A percentile compares a stretch with the other conserved stretches of the same genome.
Evolutionary conservation across 345 rosid genomes (phyloP).

Genomic region (Chamaenerion angustifolium): DNA sequence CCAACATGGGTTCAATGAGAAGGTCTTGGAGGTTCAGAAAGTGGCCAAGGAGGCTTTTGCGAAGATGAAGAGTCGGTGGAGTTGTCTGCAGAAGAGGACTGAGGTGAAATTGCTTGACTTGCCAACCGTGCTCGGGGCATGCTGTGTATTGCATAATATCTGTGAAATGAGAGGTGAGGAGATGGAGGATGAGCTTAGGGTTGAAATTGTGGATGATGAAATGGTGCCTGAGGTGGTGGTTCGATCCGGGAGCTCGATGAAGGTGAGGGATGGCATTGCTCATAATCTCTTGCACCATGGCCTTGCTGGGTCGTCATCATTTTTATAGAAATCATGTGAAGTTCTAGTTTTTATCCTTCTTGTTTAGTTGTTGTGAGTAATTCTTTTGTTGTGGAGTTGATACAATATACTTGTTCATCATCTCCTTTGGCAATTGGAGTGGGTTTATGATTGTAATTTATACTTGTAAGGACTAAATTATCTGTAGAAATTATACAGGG

Average conservation of each 20-base stretch:
- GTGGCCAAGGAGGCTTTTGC: constrained; percentile 14
- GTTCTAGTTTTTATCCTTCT: too few species aligned
- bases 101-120: constrained; percentile 18
- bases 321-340: too few species aligned
- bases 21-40: constrained; percentile 13
- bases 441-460: too few species aligned
- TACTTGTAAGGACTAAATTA: too few species aligned
- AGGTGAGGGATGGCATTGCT: constrained; percentile 15
- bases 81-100: constrained; percentile 14
- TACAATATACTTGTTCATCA: too few species aligned
- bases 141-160: constrained; percentile 17
- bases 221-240: constrained; percentile 14
- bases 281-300: constrained; percentile 20
- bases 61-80: constrained; percentile 15
- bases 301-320: constrained; percentile 11
- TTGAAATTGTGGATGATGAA: constrained; percentile 15
- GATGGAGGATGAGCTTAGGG: constrained; percentile 5
- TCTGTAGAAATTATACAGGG: too few species aligned
- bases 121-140: constrained; percentile 16
- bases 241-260: constrained; percentile 9
- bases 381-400: too few species aligned
- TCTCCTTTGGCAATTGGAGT: too few species aligned
- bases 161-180: constrained; percentile 15
- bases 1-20: constrained; percentile 17
- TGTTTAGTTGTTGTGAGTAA: too few species aligned